phyloP scores from a whole-genome alignment of 2,329 filamentous ascomycete species.

The Colletotrichum zoysiae region DNA sequence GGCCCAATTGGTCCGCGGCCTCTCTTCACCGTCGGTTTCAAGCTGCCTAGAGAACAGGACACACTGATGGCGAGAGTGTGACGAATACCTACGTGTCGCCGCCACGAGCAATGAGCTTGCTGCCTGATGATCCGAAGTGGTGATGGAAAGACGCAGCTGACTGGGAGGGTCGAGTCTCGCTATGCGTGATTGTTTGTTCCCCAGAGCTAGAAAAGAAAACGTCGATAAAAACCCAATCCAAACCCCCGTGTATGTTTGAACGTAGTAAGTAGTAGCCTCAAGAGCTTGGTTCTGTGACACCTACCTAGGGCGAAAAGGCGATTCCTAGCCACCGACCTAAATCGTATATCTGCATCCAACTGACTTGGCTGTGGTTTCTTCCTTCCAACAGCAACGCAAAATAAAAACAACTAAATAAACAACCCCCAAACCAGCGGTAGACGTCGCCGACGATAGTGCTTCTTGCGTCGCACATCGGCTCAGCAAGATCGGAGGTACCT shows the following conservation, averaged over 20 bases:
- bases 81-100: conserved; percentile 23
- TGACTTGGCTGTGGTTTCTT: neutral
- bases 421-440: neutral
- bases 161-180: neutral
- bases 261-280: neutral
- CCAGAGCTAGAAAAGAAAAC: neutral
- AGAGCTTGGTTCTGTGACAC: neutral
- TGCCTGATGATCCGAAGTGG: conserved; percentile 27
- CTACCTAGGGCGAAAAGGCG: neutral
- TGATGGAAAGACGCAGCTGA: conserved; percentile 11
- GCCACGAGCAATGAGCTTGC: conserved; percentile 1
- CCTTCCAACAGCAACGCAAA: conserved; percentile 14
- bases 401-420: neutral
- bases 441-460: conserved; percentile 12
- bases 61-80: conserved; percentile 26
- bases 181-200: neutral
- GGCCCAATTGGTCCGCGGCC: conserved; percentile 28
- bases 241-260: neutral
- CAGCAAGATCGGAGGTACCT: conserved; percentile 27
- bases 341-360: too few species aligned
- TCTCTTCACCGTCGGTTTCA: conserved; percentile 37
- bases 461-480: neutral
- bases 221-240: neutral
- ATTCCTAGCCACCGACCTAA: neutral
- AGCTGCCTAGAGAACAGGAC: conserved; percentile 30